Base-by-base conservation (phyloP, 129 eudicot genomes). In the Sambucus nigra region DNA sequence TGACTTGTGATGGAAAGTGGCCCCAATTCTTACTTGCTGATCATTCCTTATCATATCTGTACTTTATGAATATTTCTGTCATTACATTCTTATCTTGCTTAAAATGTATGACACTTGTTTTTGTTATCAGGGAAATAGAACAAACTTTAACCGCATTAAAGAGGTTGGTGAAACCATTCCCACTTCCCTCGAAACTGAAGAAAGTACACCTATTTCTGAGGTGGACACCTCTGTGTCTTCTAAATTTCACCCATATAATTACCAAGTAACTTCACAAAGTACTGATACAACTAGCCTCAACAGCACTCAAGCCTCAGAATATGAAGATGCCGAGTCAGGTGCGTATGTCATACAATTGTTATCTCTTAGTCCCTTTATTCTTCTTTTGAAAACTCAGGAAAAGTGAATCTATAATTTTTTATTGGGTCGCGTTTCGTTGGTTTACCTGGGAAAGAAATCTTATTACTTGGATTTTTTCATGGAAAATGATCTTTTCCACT, bases 281-380 rank as follows among this genome's bases (percentile, higher is more conserved):
- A 77, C 95, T 9, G 95, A 86, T 22, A 73, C 89, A 26, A 45
- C 78, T n/a, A 81, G 83, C 65, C 73, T 60, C 23, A 82, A 64
- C 65, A 89, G 95, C 77, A 60, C 84, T 55, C 89, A 73, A 63
- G 87, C 89, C 46, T 85, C 98, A 39, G 88, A 87, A 27, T 80
- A 74, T 65, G 89, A 86, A 74, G 98, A 91, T 73, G 82, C 82
- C 9, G 94, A 91, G 70, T 85, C 95, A 68, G 97, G 97, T 88
- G 27, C 15, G 28, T 62, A 47, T 50, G n/a, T 66, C 18, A 39
- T 56, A 25, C 21, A n/a, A 24, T 23, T 42, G 13, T 35, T 16
- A 33, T 47, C 7, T 3, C 18, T 35, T 35, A 7, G 42, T 15
- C 42, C 42, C 42, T 31, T 31, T 9, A 31, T 31, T 31, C 9